Evolutionary conservation across 352 stramenopile species (phyloP).

Genomic region (Globisporangium parvum): DNA sequence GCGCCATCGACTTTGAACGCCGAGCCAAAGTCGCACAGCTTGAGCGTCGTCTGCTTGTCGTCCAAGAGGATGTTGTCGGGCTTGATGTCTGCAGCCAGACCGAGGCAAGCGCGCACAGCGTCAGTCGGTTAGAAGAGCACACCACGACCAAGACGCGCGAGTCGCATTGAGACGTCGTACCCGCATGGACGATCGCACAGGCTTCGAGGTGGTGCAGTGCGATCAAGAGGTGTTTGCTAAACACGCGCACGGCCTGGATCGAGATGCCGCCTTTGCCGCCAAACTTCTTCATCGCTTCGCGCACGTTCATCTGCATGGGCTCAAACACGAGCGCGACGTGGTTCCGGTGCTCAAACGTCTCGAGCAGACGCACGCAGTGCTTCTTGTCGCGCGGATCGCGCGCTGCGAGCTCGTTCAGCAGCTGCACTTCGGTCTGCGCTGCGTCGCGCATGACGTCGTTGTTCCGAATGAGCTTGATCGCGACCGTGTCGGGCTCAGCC

Average conservation of each 20-base stretch:
- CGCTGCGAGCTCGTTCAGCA: constrained; percentile 73
- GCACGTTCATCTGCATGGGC: constrained; percentile 96
- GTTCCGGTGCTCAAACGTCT: constrained; percentile 88
- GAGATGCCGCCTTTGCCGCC: constrained; percentile 79
- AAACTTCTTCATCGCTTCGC: constrained; percentile 89
- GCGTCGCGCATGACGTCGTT: constrained; percentile 98
- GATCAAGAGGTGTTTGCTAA: constrained; percentile 76
- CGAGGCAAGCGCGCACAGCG: not conserved
- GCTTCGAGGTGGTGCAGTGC: constrained; percentile 69
- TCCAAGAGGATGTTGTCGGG: constrained; percentile 98
- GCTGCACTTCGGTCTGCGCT: constrained; percentile 77
- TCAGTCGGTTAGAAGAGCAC: not conserved
- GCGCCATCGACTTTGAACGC: constrained; percentile 90
- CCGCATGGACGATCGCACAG: constrained; percentile 90
- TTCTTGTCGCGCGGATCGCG: constrained; percentile 74
- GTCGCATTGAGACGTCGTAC: constrained; percentile 24
- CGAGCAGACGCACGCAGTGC: constrained; percentile 80
- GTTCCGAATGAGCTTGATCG: constrained; percentile 91
- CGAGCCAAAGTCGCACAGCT: constrained; percentile 97
- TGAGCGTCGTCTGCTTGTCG: constrained; percentile 92
- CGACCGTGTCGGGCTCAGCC: constrained; percentile 35
- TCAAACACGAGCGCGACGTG: constrained; percentile 98
- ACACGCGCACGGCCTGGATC: constrained; percentile 80
- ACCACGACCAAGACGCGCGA: not conserved
- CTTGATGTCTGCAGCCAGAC: constrained; percentile 88